A percentile compares a stretch with the other conserved stretches of the same genome.
phyloP scores from a whole-genome alignment of 495 filamentous ascomycete species.

The Penicillium egyptiacum region DNA sequence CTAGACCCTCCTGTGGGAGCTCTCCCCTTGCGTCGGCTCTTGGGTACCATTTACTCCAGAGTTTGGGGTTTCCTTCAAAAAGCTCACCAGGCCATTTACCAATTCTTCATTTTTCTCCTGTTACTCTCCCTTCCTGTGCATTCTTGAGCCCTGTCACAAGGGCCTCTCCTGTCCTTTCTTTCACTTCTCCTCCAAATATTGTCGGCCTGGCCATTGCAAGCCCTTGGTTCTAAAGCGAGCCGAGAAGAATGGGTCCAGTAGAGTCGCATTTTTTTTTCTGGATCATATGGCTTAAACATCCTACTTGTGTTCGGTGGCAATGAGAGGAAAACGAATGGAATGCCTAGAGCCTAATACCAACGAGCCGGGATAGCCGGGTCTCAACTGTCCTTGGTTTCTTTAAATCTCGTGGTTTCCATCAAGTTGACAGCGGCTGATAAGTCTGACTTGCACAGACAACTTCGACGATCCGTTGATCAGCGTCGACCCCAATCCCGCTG shows the following conservation, averaged over 20 bases:
- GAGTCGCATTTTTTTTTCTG: neutral
- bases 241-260: neutral
- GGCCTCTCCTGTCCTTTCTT: neutral
- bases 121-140: neutral
- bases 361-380: conserved; percentile 1
- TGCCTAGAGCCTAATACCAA: neutral
- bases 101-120: neutral
- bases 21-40: conserved; percentile 10
- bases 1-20: neutral
- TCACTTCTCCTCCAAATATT: neutral
- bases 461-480: conserved; percentile 10
- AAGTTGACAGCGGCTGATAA: neutral
- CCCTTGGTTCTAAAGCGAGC: neutral
- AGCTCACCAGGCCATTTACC: too few relatives aligned
- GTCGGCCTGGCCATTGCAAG: neutral
- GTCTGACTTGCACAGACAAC: neutral
- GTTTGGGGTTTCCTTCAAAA: neutral
- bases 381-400: neutral
- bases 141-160: conserved; percentile 2
- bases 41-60: neutral
- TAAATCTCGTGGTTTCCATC: neutral
- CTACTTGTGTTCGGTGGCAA: neutral
- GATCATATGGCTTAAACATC: neutral
- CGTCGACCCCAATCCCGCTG: conserved; percentile 21
- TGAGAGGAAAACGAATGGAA: neutral